A percentile compares a stretch with the other conserved stretches of the same genome.
Evolutionary conservation across 2,329 filamentous ascomycete genomes (phyloP).

Genomic region (Parascedosporium putredinis): DNA sequence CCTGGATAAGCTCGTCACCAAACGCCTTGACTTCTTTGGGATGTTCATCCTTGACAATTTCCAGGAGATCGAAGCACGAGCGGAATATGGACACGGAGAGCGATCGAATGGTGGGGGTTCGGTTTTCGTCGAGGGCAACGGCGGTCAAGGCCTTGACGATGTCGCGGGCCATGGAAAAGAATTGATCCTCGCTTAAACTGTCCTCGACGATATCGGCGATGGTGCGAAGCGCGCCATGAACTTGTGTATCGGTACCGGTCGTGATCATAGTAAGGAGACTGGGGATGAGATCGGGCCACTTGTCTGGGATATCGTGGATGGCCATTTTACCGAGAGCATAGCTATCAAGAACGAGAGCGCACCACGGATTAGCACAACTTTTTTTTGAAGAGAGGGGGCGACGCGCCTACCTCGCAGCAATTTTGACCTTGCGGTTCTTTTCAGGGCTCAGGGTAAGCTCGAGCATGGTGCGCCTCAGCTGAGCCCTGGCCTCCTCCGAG

Average conservation of each 20-base stretch:
- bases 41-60: constrained; percentile 94
- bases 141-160: constrained; percentile 77
- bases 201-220: constrained; percentile 86
- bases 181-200: constrained; percentile 86
- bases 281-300: constrained; percentile 85
- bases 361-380: not conserved
- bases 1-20: constrained; percentile 70
- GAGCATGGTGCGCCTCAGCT: constrained; percentile 64
- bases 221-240: constrained; percentile 84
- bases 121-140: constrained; percentile 64
- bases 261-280: constrained; percentile 69
- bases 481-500: constrained; percentile 55
- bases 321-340: constrained; percentile 87
- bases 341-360: constrained; percentile 24
- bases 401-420: constrained; percentile 63
- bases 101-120: constrained; percentile 67
- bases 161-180: constrained; percentile 79
- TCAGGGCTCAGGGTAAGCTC: constrained; percentile 44
- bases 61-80: constrained; percentile 85
- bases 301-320: constrained; percentile 81
- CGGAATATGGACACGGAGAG: constrained; percentile 85
- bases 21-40: constrained; percentile 78
- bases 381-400: not conserved
- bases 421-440: constrained; percentile 72
- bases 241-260: constrained; percentile 62